Conservation (phyloP, 345 rosid genomes). For the Populus deltoides region DNA sequence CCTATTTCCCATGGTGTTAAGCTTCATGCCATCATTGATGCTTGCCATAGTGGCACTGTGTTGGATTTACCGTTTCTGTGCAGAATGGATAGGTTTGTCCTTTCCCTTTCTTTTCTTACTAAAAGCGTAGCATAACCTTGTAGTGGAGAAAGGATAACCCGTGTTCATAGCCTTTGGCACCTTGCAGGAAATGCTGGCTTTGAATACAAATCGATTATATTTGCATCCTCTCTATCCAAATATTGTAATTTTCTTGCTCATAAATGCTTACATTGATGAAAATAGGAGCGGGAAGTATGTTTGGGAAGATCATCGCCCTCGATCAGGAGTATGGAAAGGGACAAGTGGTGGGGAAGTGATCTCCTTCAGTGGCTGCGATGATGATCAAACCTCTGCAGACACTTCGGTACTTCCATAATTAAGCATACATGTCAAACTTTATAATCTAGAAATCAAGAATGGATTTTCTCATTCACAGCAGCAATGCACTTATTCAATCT, state of each 20-base stretch:
- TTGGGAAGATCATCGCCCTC: constrained; percentile 90
- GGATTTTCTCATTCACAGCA: neutral
- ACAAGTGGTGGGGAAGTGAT: constrained; percentile 86
- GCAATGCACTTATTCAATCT: neutral
- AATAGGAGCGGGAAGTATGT: constrained; percentile 50
- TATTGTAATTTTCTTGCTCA: neutral
- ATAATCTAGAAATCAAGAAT: neutral
- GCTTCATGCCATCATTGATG: constrained; percentile 86
- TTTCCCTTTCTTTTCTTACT: neutral
- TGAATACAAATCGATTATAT: neutral
- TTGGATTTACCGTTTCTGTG: constrained; percentile 81
- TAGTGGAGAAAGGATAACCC: neutral
- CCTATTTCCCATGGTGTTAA: constrained; percentile 82
- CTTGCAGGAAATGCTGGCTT: neutral
- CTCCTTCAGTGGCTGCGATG: constrained; percentile 90
- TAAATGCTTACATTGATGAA: constrained; percentile 2
- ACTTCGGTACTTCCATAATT: constrained; percentile 50
- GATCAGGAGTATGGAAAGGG: constrained; percentile 79
- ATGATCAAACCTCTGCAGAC: constrained; percentile 78
- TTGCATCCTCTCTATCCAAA: neutral
- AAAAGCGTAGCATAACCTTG: neutral
- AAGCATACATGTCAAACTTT: neutral
- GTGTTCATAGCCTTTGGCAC: neutral
- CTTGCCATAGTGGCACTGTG: constrained; percentile 92
- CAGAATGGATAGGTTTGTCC: constrained; percentile 71